Evolutionary conservation across 2,329 filamentous ascomycete genomes (phyloP).

Genomic region (Pseudohalonectria lignicola): DNA sequence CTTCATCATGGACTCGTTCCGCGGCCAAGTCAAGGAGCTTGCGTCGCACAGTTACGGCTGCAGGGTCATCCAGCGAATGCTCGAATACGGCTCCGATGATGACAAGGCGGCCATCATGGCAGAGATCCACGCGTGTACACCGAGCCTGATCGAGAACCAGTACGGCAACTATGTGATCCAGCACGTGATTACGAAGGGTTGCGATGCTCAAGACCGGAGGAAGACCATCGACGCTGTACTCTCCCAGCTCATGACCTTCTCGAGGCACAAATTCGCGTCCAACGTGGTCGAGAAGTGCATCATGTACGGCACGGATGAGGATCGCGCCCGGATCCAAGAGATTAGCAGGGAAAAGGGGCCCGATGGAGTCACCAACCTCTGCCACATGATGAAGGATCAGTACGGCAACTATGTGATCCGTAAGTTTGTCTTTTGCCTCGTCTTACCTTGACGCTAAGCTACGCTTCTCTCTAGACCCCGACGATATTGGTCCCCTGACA

Average conservation of each 20-base stretch:
- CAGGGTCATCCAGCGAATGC: constrained; percentile 82
- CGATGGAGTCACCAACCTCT: constrained; percentile 59
- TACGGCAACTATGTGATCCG: constrained; percentile 96
- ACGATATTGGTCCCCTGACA: too few relatives aligned
- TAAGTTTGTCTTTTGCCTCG: constrained; percentile 42
- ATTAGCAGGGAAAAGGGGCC: constrained; percentile 48
- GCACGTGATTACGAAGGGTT: constrained; percentile 75
- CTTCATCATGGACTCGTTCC: constrained; percentile 76
- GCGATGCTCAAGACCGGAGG: constrained; percentile 57
- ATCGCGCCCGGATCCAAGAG: constrained; percentile 58
- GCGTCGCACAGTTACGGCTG: constrained; percentile 80
- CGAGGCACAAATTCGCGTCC: constrained; percentile 92
- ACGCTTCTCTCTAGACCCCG: constrained; percentile 9
- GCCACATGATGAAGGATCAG: constrained; percentile 74
- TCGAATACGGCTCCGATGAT: constrained; percentile 67
- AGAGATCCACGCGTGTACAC: constrained; percentile 66
- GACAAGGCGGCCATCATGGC: constrained; percentile 63
- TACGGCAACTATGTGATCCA: too few relatives aligned
- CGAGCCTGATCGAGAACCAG: constrained; percentile 68
- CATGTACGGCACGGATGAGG: constrained; percentile 54
- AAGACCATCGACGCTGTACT: constrained; percentile 67
- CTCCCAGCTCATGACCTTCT: constrained; percentile 59
- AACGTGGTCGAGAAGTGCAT: constrained; percentile 97
- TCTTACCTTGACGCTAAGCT: background rate
- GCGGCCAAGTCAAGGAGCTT: constrained; percentile 60